A percentile compares a stretch with the other conserved stretches of the same genome.
phyloP scores from a whole-genome alignment of 2,329 filamentous ascomycete species.

The Talaromyces verruculosus region DNA sequence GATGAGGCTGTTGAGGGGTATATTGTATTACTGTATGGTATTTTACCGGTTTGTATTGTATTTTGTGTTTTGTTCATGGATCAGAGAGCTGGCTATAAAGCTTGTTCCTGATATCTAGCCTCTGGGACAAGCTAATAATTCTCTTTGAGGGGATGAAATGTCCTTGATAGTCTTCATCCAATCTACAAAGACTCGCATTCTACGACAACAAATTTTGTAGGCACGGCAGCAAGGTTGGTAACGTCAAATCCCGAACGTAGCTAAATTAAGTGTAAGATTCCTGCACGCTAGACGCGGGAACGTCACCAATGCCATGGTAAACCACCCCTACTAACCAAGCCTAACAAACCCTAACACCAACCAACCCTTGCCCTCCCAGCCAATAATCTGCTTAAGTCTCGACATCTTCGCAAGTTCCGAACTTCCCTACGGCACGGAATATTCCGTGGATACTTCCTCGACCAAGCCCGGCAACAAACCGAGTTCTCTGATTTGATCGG shows the following conservation, averaged over 20 bases:
- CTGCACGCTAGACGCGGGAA: slow-evolving; percentile 14
- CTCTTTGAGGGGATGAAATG: too few species aligned
- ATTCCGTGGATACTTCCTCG: neutral
- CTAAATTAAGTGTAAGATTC: slow-evolving; percentile 7
- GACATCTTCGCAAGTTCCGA: neutral
- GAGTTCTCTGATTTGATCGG: neutral
- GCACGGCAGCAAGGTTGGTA: too few species aligned
- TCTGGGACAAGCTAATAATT: too few species aligned
- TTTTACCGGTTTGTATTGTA: neutral
- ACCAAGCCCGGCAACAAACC: neutral
- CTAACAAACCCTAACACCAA: slow-evolving; percentile 7
- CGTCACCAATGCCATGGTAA: slow-evolving; percentile 18
- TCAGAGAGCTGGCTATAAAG: neutral
- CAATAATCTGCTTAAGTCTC: neutral
- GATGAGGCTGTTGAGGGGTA: neutral
- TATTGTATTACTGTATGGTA: neutral
- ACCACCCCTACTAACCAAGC: neutral
- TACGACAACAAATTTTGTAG: too few species aligned
- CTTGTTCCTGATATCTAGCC: neutral
- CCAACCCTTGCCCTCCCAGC: neutral
- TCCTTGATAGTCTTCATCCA: too few species aligned
- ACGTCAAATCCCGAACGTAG: neutral
- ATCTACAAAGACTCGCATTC: too few species aligned
- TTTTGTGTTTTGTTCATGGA: neutral
- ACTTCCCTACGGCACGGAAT: neutral